Conservation (phyloP, 2,329 filamentous ascomycete species). For the Paraconiothyrium sp. region DNA sequence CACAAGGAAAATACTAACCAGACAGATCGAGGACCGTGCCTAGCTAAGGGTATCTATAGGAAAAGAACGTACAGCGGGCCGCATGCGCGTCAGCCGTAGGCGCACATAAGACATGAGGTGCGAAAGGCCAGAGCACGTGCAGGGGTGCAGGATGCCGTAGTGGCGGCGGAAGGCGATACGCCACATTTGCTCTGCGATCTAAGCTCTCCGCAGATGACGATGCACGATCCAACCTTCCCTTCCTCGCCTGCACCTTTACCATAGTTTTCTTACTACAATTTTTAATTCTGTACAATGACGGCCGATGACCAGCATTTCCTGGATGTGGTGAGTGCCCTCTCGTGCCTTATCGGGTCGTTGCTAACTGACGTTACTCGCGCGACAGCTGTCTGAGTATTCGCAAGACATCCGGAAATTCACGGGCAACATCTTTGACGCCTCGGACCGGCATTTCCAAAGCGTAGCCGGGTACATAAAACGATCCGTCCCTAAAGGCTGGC, state of each 20-base stretch:
- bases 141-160: slow-evolving; percentile 9
- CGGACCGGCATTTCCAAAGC: slow-evolving; percentile 82
- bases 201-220: slow-evolving; percentile 12
- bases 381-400: slow-evolving; percentile 65
- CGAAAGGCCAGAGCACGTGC: slow-evolving; percentile 11
- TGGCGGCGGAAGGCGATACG: slow-evolving; percentile 4
- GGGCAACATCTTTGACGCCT: slow-evolving; percentile 76
- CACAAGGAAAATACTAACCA: slow-evolving; percentile 1
- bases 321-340: slow-evolving; percentile 70
- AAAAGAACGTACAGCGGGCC: slow-evolving; percentile 4
- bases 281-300: slow-evolving; percentile 65
- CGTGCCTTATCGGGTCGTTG: slow-evolving; percentile 21
- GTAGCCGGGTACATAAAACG: slow-evolving; percentile 77
- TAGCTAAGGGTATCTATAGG: slow-evolving; percentile 8
- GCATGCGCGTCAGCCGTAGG: slow-evolving; percentile 4
- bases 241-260: neutral
- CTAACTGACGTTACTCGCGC: slow-evolving; percentile 19
- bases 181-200: slow-evolving; percentile 7
- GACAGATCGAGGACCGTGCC: neutral
- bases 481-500: slow-evolving; percentile 72
- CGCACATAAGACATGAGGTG: slow-evolving; percentile 8
- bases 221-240: neutral
- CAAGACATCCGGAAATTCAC: slow-evolving; percentile 77
- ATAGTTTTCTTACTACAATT: neutral
- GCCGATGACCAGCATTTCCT: slow-evolving; percentile 81